These are phyloP conservation scores for Leccinellum albellum DNA, from an alignment of 768 basidiomycete genomes.

Conservation along the genomic window DNA sequence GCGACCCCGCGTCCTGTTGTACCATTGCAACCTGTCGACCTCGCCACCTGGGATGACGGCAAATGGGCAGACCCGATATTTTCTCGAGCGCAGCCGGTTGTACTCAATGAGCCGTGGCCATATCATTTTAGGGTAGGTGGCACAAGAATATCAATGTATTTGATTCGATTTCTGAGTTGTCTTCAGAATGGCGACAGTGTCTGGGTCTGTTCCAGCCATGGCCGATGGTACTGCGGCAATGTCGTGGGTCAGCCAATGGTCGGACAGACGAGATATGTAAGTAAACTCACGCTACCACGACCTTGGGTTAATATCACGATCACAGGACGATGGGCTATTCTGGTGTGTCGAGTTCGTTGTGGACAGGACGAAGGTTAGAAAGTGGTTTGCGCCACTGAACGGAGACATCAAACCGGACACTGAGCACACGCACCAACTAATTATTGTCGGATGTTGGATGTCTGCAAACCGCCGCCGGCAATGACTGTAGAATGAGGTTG, in stretches of 20 bases:
- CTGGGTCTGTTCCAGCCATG: slow-evolving; percentile 49
- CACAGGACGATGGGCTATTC: slow-evolving; percentile 47
- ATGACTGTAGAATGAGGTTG: neutral
- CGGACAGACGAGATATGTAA: slow-evolving; percentile 47
- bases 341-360: slow-evolving; percentile 49
- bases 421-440: slow-evolving; percentile 34
- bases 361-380: slow-evolving; percentile 39
- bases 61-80: slow-evolving; percentile 15
- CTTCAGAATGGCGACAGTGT: slow-evolving; percentile 44
- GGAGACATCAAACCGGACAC: slow-evolving; percentile 66
- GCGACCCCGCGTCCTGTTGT: neutral
- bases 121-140: slow-evolving; percentile 45
- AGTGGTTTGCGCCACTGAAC: slow-evolving; percentile 60
- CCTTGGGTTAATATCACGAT: neutral
- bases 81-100: slow-evolving; percentile 29
- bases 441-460: slow-evolving; percentile 49
- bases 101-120: slow-evolving; percentile 47
- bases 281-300: slow-evolving; percentile 1
- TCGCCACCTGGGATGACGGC: slow-evolving; percentile 26
- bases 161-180: neutral
- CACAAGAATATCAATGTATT: neutral
- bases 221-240: slow-evolving; percentile 50
- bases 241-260: slow-evolving; percentile 42
- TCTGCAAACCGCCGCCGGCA: slow-evolving; percentile 25
- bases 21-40: slow-evolving; percentile 22